Conservation (phyloP, 2,329 filamentous ascomycete genomes). For the Calonectria hawksworthii region DNA sequence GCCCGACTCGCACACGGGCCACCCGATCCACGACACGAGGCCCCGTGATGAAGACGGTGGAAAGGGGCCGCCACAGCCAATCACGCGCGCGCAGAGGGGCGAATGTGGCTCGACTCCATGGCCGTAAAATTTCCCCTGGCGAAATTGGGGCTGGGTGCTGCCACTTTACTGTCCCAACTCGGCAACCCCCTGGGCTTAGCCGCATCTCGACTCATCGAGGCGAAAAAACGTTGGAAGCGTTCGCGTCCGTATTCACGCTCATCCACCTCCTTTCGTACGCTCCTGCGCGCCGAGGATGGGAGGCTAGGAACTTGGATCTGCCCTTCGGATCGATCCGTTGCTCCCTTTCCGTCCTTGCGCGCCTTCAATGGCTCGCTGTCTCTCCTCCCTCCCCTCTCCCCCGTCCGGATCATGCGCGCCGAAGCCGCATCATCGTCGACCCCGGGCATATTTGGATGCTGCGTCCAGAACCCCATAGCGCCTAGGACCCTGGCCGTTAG, state of each 20-base stretch:
- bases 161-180: constrained; percentile 28
- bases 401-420: neutral
- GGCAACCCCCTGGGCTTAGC: constrained; percentile 17
- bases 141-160: constrained; percentile 39
- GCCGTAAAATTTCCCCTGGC: constrained; percentile 40
- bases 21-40: constrained; percentile 45
- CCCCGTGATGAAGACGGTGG: constrained; percentile 37
- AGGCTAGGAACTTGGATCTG: neutral
- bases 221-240: neutral
- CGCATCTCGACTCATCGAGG: neutral
- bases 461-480: neutral
- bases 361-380: neutral
- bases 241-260: neutral
- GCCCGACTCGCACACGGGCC: constrained; percentile 26
- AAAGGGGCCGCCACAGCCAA: constrained; percentile 41
- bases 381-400: neutral
- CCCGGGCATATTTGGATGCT: constrained; percentile 1
- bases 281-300: neutral
- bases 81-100: constrained; percentile 36
- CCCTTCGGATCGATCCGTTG: neutral
- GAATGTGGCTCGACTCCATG: constrained; percentile 43
- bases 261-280: neutral
- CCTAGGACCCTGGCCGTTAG: neutral
- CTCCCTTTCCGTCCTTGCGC: neutral
- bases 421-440: neutral